Base-by-base conservation (phyloP, 345 rosid genomes). In the Linum lewisii region DNA sequence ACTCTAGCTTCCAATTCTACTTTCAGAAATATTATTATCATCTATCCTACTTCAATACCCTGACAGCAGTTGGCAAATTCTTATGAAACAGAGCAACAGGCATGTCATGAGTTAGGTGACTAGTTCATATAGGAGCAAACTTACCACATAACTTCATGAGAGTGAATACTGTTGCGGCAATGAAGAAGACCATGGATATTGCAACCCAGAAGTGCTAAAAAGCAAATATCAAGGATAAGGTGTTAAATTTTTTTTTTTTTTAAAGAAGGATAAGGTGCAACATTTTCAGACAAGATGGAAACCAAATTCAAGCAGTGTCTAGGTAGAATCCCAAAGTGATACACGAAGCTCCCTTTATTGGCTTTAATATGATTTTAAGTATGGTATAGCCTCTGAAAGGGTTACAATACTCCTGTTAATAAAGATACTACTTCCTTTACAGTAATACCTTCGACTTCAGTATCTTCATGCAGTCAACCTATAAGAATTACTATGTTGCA, bases 131-230 rank as follows among this genome's bases (percentile, higher is more conserved):
- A 47, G n/a, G 53, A 52, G 24, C 21, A 1, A 59, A 69, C 87
- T 76, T 81, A 91, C 98, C 96, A 47, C 85, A 84, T 70, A 91
- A 69, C 72, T 91, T 91, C 60, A 91, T 84, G 60, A 88, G 90
- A 54, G 96, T 91, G 75, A 91, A 88, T 58, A 81, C 69, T 51
- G 96, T 81, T 11, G 95, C 98, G 37, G 92, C 96, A 62, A 88
- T 79, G 78, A 88, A 75, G 88, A 91, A 88, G 72, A 91, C 84
- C 95, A 81, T 84, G 38, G 96, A 84, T 79, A 88, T 91, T 25
- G 90, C 87, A 65, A 91, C 85, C 96, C 95, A 88, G 25, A 91
- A 91, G 69, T 91, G 96, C 98, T 91, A 69, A 71, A 81, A 78
- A 67, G 37, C 52, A 69, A 74, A 65, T 16, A 71, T 56, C 21